Evolutionary conservation across 345 rosid species (phyloP).

Genomic region (Sonneratia caseolaris): DNA sequence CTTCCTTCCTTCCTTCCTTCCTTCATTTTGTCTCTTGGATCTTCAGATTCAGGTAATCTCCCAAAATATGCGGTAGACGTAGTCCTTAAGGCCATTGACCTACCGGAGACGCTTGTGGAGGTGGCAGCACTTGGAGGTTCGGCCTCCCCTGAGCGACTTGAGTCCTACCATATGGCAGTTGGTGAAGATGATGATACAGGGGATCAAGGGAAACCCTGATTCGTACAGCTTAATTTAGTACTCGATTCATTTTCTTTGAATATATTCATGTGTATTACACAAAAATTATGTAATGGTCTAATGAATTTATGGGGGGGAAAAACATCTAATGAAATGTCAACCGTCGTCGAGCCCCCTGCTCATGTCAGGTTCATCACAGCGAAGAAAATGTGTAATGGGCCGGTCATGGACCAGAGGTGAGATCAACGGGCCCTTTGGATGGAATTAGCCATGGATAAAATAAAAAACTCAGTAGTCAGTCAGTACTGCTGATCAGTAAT

Average conservation of each 20-base stretch:
- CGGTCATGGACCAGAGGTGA: too few relatives aligned
- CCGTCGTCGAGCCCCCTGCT: too few relatives aligned
- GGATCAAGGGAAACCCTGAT: constrained; percentile 55
- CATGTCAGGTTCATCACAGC: too few relatives aligned
- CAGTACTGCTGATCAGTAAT: too few relatives aligned
- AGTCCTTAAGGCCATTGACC: background rate
- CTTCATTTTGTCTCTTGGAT: background rate
- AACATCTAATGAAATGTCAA: too few relatives aligned
- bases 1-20: constrained; percentile 1
- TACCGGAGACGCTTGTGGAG: constrained; percentile 69
- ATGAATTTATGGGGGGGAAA: too few relatives aligned
- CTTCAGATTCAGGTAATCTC: constrained; percentile 4
- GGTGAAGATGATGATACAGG: constrained; percentile 74
- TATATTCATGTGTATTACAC: background rate
- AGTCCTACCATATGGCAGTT: constrained; percentile 88
- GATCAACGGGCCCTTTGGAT: too few relatives aligned
- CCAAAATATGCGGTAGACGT: background rate
- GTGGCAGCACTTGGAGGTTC: constrained; percentile 73
- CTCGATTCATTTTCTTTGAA: constrained; percentile 10
- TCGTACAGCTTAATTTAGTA: constrained; percentile 19
- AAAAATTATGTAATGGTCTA: too few relatives aligned
- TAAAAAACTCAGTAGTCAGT: too few relatives aligned
- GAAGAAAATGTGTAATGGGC: too few relatives aligned
- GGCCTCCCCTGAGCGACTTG: constrained; percentile 62
- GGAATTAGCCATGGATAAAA: too few relatives aligned